A percentile compares a stretch with the other conserved stretches of the same genome.
These are phyloP conservation scores for Schizosaccharomyces osmophilus DNA, from an alignment of 805 yeast genomes.

Conservation along the genomic window DNA sequence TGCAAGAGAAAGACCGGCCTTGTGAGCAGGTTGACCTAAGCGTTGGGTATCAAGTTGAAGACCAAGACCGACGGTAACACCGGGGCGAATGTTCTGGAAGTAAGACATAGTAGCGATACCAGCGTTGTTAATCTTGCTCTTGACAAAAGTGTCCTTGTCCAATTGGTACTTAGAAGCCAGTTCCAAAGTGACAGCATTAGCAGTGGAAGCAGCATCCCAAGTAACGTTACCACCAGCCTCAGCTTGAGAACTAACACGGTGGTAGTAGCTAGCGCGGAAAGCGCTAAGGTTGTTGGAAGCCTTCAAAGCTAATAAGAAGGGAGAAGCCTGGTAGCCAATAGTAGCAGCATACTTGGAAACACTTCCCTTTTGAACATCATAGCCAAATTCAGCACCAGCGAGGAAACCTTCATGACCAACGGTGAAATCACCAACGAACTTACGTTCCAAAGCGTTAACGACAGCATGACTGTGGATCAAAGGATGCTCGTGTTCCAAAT, in stretches of 20 bases:
- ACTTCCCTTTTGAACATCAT: slow-evolving; percentile 80
- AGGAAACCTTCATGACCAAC: slow-evolving; percentile 90
- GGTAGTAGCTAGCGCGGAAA: slow-evolving; percentile 90
- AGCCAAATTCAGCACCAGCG: slow-evolving; percentile 91
- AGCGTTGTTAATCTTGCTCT: slow-evolving; percentile 90
- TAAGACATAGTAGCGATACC: slow-evolving; percentile 85
- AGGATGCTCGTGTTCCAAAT: slow-evolving; percentile 77
- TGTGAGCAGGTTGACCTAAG: slow-evolving; percentile 61
- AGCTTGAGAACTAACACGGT: slow-evolving; percentile 68
- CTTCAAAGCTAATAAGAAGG: slow-evolving; percentile 64
- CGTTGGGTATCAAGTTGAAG: slow-evolving; percentile 88
- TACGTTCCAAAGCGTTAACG: slow-evolving; percentile 81
- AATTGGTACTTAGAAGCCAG: slow-evolving; percentile 85
- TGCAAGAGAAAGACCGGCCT: slow-evolving; percentile 83
- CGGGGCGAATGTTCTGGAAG: slow-evolving; percentile 86
- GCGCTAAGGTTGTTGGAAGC: slow-evolving; percentile 70
- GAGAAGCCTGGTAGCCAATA: slow-evolving; percentile 72
- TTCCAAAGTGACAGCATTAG: slow-evolving; percentile 70
- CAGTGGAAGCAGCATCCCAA: slow-evolving; percentile 63
- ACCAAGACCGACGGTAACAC: slow-evolving; percentile 92
- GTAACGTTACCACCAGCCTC: slow-evolving; percentile 97
- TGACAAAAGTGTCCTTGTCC: slow-evolving; percentile 70
- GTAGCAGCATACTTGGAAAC: slow-evolving; percentile 86
- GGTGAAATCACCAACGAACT: slow-evolving; percentile 82
- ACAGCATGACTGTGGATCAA: slow-evolving; percentile 82